A percentile compares a stretch with the other conserved stretches of the same genome.
Conservation (phyloP, 352 stramenopile genomes). For the Globisporangium uncinulatum region DNA sequence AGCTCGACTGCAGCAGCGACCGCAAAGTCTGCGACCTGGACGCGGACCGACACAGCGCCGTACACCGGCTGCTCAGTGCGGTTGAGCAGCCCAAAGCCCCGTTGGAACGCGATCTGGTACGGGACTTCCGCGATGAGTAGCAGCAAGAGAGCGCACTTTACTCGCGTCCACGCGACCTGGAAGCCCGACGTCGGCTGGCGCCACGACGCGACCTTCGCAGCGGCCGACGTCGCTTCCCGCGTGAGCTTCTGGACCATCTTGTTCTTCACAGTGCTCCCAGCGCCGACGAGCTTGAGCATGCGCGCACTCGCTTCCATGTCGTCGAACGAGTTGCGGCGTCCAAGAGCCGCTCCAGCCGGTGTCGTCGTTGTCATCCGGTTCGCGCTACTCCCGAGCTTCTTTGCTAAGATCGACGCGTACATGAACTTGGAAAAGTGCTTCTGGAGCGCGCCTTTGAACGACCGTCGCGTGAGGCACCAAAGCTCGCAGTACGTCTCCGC, state of each 20-base stretch:
- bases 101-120: constrained; percentile 40
- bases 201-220: constrained; percentile 16
- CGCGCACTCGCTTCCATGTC: constrained; percentile 30
- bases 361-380: too few relatives aligned
- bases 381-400: constrained; percentile 16
- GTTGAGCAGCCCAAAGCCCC: constrained; percentile 39
- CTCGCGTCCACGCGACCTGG: constrained; percentile 19
- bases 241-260: constrained; percentile 20
- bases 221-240: neutral
- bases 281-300: constrained; percentile 24
- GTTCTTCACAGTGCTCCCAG: constrained; percentile 27
- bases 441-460: constrained; percentile 36
- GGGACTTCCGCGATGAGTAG: constrained; percentile 35
- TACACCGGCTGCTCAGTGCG: constrained; percentile 5
- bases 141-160: constrained; percentile 27
- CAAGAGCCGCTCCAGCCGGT: neutral
- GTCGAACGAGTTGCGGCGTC: constrained; percentile 23
- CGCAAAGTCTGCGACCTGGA: constrained; percentile 35
- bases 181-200: constrained; percentile 25
- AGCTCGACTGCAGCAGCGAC: constrained; percentile 32
- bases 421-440: constrained; percentile 58
- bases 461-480: constrained; percentile 28
- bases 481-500: constrained; percentile 46
- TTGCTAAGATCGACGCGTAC: constrained; percentile 33
- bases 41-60: constrained; percentile 24